Conservation (phyloP, 768 basidiomycete species). For the Tulasnella sp. region DNA sequence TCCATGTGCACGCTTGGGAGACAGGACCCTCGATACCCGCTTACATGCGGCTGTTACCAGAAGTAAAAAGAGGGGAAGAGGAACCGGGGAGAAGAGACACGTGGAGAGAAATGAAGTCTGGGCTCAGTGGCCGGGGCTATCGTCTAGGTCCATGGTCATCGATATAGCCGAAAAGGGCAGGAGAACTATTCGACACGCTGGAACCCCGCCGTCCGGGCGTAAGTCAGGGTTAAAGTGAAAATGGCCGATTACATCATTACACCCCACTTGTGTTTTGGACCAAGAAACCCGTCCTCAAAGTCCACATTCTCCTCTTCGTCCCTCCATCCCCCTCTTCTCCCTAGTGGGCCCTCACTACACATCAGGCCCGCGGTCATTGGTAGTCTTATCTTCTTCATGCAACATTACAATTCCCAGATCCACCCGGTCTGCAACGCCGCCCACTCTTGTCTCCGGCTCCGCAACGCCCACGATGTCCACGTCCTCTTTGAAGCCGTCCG, state of each 20-base stretch:
- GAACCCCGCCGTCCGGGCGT: too few species aligned
- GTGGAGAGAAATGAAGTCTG: neutral
- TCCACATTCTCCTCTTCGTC: neutral
- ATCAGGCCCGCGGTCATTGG: neutral
- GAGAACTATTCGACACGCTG: too few species aligned
- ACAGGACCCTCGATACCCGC: too few species aligned
- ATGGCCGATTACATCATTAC: too few species aligned
- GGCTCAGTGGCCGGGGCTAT: too few species aligned
- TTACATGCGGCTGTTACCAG: too few species aligned
- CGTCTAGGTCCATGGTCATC: neutral
- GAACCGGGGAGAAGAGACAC: neutral
- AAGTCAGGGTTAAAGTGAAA: too few species aligned
- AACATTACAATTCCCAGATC: neutral
- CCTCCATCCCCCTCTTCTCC: neutral
- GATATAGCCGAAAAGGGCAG: too few species aligned
- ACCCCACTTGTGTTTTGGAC: neutral
- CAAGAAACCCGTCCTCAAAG: neutral
- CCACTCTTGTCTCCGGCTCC: slow-evolving; percentile 12
- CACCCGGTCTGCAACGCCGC: slow-evolving; percentile 3
- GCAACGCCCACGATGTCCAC: slow-evolving; percentile 14
- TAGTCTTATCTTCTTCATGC: too few species aligned
- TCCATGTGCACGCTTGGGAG: too few species aligned
- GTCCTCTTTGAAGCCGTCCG: slow-evolving; percentile 16
- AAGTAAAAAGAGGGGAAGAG: neutral
- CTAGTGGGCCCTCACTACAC: neutral